These are phyloP conservation scores for Ophiosphaerella herpotricha DNA, from an alignment of 2,329 filamentous ascomycete species.

Conservation along the genomic window DNA sequence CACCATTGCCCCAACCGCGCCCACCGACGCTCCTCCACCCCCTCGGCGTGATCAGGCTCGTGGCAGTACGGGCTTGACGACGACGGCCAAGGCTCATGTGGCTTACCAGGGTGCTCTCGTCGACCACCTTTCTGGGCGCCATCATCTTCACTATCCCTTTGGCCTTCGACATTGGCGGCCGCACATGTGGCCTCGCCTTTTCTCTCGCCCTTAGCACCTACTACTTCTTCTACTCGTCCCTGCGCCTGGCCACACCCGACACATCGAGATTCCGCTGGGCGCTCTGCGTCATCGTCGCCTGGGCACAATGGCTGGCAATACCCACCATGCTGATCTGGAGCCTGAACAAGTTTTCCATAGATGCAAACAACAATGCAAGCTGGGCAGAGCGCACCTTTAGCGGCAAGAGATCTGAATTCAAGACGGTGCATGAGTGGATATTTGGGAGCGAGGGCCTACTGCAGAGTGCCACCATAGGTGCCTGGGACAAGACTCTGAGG, in stretches of 20 bases:
- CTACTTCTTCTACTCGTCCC: conserved; percentile 84
- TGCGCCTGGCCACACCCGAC: conserved; percentile 81
- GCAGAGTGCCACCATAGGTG: conserved; percentile 78
- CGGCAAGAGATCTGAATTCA: conserved; percentile 64
- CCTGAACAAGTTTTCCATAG: conserved; percentile 91
- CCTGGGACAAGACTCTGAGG: conserved; percentile 84
- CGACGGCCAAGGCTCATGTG: conserved; percentile 68
- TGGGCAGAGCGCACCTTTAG: conserved; percentile 84
- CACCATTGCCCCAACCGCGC: conserved; percentile 9
- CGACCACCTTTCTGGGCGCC: conserved; percentile 83
- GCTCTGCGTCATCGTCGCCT: conserved; percentile 69
- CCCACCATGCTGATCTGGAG: conserved; percentile 91
- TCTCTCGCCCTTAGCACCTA: conserved; percentile 86
- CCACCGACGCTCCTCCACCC: conserved; percentile 19
- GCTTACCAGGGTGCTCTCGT: conserved; percentile 79
- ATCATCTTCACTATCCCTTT: conserved; percentile 96
- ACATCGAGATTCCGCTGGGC: conserved; percentile 74
- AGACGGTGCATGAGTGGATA: conserved; percentile 79
- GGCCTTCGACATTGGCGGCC: conserved; percentile 95
- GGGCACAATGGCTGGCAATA: conserved; percentile 85
- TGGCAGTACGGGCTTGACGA: conserved; percentile 55
- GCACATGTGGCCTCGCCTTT: conserved; percentile 91
- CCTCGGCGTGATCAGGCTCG: conserved; percentile 44
- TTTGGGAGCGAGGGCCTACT: conserved; percentile 85
- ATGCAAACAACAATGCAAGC: conserved; percentile 69